Evolutionary conservation across 306 rosid genomes (phyloP), one percentile per base, ranked within the genome.

Genomic region (Prosopis cineraria): DNA sequence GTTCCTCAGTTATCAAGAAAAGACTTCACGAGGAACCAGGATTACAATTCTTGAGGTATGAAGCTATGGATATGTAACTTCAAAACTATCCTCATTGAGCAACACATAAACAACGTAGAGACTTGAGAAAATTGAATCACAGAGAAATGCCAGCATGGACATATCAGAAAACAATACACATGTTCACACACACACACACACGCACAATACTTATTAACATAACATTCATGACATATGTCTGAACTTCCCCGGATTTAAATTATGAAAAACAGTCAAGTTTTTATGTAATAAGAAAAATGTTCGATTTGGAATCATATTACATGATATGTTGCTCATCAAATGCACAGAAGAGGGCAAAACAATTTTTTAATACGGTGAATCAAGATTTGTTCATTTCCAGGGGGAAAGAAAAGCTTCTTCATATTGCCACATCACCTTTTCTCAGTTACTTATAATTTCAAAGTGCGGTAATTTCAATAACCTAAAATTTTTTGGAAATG

Each of bases 181-280:
- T 4, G 27, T 34, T 6, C 0, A 59, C 5, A 13, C 66, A 16
- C 5, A 59, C 14, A 58, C 19, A 16, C 0, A 59, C 5, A 13
- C 66, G 17, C 5, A 59, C 14, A 29, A 27, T 29, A 27, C 66
- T 2, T 2, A 29, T 59, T 13, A 29, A 59, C 20, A 13, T 68
- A 52, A 52, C 10, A 52, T n/a, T 16, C 53, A 43, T 43, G 72
- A 67, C 72, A 81, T n/a, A 60, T 25, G 39, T 68, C 62, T 34
- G n/a, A 17, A 10, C 70, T 7, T 16, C n/a, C 70, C 37, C 48
- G 34, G 6, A 52, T 39, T 24, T 80, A 16, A 25, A 41, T 43
- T 55, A 17, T 71, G 55, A 45, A 65, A 79, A 20, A 1, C 16
- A 56, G 50, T 41, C 37, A 45, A 50, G 24, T 10, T 55, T 55